Base-by-base conservation (phyloP, 2,329 filamentous ascomycete genomes). In the Phoma sp. region DNA sequence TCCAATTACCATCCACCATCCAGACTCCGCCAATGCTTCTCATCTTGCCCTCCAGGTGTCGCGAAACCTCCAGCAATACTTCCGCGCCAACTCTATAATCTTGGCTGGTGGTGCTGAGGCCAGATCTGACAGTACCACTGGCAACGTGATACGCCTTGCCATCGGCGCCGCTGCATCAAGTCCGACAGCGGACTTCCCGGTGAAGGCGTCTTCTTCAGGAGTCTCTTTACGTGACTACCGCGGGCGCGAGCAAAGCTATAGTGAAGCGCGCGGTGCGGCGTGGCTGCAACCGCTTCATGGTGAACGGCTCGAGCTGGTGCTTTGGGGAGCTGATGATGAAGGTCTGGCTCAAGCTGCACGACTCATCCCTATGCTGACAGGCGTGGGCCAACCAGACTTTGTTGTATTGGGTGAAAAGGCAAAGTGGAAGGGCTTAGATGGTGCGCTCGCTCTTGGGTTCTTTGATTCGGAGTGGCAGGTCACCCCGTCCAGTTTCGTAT, bases 61-160 rank as follows among this genome's bases (percentile, higher is more conserved):
- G 24, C 79, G 82, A 29, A 86, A 85, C 60, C 71, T 86, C 3
- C 77, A 81, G 55, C 83, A 86, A 62, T 86, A 86, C 62, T 84
- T 83, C 67, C 77, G 73, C 44, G 83, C 82, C 14, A 83, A 85
- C 60, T 73, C 79, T 2, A 60, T 72, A 7, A 77, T 84, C 43
- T 46, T 70, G 6, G 47, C 57, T 1, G 50, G 50, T 1, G 13
- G n/a, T 1, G 33, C 45, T 4, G 38, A 46, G 11, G 13, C 14
- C 8, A 36, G 37, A 1, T 35, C 36, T 10, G 24, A 14, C 2
- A 49, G 54, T 22, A 29, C 14, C 1, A 62, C 62, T 7, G 80
- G 81, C 13, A 85, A 84, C 62, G 52, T 79, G 7, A 78, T 86
- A 44, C 74, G 70, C 24, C 52, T 78, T 32, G 68, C 61, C 3